phyloP scores from a whole-genome alignment of 2,329 filamentous ascomycete species.

The Phialophora expanda region DNA sequence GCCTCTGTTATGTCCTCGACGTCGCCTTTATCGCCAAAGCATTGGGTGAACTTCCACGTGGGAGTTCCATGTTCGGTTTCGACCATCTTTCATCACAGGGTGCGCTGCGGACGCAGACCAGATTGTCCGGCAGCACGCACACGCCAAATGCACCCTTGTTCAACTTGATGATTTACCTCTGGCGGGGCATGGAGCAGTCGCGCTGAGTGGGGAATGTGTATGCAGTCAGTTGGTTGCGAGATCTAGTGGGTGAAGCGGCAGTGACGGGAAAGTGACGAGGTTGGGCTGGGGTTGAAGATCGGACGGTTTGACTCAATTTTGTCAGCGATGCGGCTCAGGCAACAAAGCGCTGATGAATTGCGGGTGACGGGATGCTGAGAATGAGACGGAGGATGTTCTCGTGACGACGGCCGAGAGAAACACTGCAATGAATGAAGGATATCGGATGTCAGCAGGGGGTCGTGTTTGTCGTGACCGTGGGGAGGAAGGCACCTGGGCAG shows the following conservation, averaged over 20 bases:
- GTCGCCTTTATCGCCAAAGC: constrained; percentile 99
- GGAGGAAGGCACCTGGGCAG: constrained; percentile 8
- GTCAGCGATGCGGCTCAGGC: constrained; percentile 31
- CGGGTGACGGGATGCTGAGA: constrained; percentile 7
- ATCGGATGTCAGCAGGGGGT: constrained; percentile 32
- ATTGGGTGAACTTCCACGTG: constrained; percentile 99
- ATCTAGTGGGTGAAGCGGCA: constrained; percentile 12
- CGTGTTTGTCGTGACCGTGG: constrained; percentile 19
- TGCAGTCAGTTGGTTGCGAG: constrained; percentile 6
- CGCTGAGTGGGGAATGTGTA: constrained; percentile 12
- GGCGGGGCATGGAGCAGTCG: constrained; percentile 30
- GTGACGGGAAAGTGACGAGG: constrained; percentile 18
- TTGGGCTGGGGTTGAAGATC: constrained; percentile 16
- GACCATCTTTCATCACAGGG: constrained; percentile 74
- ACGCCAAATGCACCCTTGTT: constrained; percentile 28
- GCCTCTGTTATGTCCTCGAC: constrained; percentile 97
- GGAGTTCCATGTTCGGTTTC: constrained; percentile 92
- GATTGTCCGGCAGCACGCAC: constrained; percentile 20
- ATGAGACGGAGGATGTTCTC: constrained; percentile 19
- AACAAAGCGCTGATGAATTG: constrained; percentile 27
- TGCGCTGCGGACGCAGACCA: constrained; percentile 21
- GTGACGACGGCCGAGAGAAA: constrained; percentile 19
- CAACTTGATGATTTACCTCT: constrained; percentile 21
- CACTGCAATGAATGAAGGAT: constrained; percentile 26
- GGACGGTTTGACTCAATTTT: constrained; percentile 20